Evolutionary conservation across 768 basidiomycete genomes (phyloP).

Genomic region (Pleurotus citrinopileatus): DNA sequence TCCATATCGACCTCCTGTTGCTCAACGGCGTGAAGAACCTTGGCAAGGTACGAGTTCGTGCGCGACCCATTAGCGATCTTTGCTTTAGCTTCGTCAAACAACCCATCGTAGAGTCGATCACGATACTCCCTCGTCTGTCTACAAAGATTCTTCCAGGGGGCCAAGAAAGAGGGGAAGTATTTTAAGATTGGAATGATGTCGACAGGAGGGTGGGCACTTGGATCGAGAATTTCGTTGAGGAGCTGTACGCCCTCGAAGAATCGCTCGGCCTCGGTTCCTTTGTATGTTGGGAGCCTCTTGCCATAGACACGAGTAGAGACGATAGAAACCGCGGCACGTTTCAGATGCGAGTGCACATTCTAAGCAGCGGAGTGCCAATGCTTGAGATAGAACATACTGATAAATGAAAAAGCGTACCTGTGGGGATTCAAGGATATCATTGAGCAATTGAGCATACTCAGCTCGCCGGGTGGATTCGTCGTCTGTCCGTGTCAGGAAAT

Average conservation of each 20-base stretch:
- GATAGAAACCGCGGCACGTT: slow-evolving; percentile 12
- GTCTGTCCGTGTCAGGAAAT: slow-evolving; percentile 17
- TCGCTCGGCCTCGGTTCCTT: slow-evolving; percentile 3
- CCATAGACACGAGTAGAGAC: slow-evolving; percentile 14
- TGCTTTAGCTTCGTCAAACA: slow-evolving; percentile 2
- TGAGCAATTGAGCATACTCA: slow-evolving; percentile 25
- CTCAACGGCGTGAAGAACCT: neutral
- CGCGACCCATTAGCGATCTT: neutral
- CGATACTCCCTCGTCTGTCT: slow-evolving; percentile 2
- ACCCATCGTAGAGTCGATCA: neutral
- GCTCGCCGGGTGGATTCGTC: slow-evolving; percentile 22
- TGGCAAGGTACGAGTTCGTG: neutral
- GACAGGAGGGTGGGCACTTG: slow-evolving; percentile 13
- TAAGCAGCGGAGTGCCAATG: neutral
- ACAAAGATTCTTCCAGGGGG: slow-evolving; percentile 14
- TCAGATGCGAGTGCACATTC: slow-evolving; percentile 6
- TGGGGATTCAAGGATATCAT: slow-evolving; percentile 24
- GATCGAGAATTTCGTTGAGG: slow-evolving; percentile 1
- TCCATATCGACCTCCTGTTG: neutral
- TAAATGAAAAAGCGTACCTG: slow-evolving; percentile 15
- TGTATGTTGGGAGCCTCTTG: slow-evolving; percentile 9
- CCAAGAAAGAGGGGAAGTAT: slow-evolving; percentile 17
- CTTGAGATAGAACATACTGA: neutral
- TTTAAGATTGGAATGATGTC: slow-evolving; percentile 15
- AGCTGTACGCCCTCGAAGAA: slow-evolving; percentile 9